Base-by-base conservation (phyloP, 164 flowering plant genomes). In the Sedum album region DNA sequence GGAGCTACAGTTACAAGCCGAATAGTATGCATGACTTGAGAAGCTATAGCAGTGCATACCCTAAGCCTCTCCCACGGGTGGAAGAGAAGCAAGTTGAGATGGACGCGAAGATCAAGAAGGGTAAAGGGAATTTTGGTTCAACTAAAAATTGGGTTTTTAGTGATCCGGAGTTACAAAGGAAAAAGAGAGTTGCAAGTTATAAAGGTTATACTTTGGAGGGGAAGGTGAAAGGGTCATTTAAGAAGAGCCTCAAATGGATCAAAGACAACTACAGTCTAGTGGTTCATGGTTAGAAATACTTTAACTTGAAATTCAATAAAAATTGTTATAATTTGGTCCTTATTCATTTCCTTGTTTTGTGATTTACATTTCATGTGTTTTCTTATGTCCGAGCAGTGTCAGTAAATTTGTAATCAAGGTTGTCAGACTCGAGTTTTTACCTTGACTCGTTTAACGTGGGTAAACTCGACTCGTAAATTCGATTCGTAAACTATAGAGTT, bases 131-230 rank as follows among this genome's bases (percentile, higher is more conserved):
- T 66, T 35, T 69, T 67, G 76, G 73, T 69, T 67, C 74, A 14
- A 67, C 78, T 14, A 80, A 74, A 38, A 66, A 67, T 31, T 80
- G 82, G 85, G 61, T 69, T n/a, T 53, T 84, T 5, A 35, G 30
- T 33, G 85, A 84, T 73, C 87, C 85, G 39, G 87, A 84, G 73
- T 75, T 84, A 39, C 85, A 82, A 73, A 79, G 87, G 80, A 82
- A 77, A 78, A 82, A 77, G 75, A 80, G 87, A 77, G 83, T 83
- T 44, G 84, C 83, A 17, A 69, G 84, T 69, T 83, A 83, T 31
- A 83, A 83, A 70, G 81, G 72, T 71, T 83, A 83, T 70, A 67
- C 76, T 57, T 79, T 78, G 25, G 84, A 81, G 41, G 86, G 84
- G 25, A 81, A 79, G 60, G 71, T 79, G 65, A 83, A 81, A 41